Percentiles rank a stretch among this genome's conserved stretches.
Conservation (phyloP, 495 filamentous ascomycete genomes). For the Collariella sp. region DNA sequence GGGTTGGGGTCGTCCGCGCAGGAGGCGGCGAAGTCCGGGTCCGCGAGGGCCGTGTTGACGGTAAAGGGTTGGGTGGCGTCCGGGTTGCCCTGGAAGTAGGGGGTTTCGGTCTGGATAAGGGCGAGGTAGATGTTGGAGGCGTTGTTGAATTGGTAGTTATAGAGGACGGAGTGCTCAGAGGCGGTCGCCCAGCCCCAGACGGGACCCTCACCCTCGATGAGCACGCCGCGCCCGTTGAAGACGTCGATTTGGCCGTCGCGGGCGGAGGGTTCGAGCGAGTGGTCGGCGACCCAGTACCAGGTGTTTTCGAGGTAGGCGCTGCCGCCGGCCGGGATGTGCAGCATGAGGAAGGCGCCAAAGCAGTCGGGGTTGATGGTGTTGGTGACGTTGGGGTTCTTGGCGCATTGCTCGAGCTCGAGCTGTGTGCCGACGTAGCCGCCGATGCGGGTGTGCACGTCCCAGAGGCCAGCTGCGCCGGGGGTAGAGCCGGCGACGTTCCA, state of each 20-base stretch:
- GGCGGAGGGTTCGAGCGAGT: constrained; percentile 71
- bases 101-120: constrained; percentile 84
- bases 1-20: constrained; percentile 43
- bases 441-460: constrained; percentile 87
- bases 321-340: constrained; percentile 65
- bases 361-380: constrained; percentile 49
- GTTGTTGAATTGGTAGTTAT: constrained; percentile 76
- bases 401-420: constrained; percentile 67
- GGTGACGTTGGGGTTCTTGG: constrained; percentile 55
- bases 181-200: constrained; percentile 70
- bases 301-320: constrained; percentile 81
- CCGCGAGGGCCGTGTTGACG: constrained; percentile 52
- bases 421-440: constrained; percentile 74
- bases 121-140: constrained; percentile 78
- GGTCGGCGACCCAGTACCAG: constrained; percentile 94
- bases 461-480: constrained; percentile 69
- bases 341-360: constrained; percentile 69
- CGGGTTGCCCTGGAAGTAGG: constrained; percentile 87
- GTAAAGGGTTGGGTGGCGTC: constrained; percentile 59
- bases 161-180: constrained; percentile 82
- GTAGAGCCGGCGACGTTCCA: constrained; percentile 70
- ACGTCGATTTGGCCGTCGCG: constrained; percentile 83
- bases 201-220: constrained; percentile 58
- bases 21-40: constrained; percentile 64
- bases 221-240: constrained; percentile 81